phyloP scores from a whole-genome alignment of 495 filamentous ascomycete species.

The Bathelium albidoporum region DNA sequence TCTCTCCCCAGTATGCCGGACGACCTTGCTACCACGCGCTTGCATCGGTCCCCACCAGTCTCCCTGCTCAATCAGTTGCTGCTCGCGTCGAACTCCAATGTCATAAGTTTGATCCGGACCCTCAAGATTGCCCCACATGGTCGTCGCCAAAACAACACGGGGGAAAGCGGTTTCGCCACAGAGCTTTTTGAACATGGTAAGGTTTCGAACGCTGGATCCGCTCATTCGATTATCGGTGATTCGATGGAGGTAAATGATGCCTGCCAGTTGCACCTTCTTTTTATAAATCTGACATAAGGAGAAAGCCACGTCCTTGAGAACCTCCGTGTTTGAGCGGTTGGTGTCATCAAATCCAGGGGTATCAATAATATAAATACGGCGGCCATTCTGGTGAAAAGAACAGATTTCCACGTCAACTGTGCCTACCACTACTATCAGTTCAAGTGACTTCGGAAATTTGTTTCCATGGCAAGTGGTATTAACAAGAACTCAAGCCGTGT shows the following conservation, averaged over 20 bases:
- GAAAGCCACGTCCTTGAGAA: constrained; percentile 31
- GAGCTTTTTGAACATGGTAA: constrained; percentile 38
- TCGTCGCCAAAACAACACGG: constrained; percentile 1
- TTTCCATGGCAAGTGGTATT: too few species aligned
- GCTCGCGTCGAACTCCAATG: constrained; percentile 26
- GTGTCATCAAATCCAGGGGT: constrained; percentile 40
- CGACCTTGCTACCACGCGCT: constrained; percentile 10
- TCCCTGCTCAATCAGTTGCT: constrained; percentile 25
- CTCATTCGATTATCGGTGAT: constrained; percentile 34
- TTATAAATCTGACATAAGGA: constrained; percentile 20
- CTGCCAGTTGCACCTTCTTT: constrained; percentile 16
- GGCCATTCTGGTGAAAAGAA: neutral
- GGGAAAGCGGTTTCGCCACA: constrained; percentile 26
- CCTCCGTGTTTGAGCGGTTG: constrained; percentile 26
- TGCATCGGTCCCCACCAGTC: constrained; percentile 37
- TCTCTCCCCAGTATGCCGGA: neutral
- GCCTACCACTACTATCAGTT: too few species aligned
- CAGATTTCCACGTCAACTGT: too few species aligned
- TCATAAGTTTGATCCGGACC: too few species aligned
- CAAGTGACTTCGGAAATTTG: neutral
- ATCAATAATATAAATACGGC: constrained; percentile 26
- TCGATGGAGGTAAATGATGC: constrained; percentile 39
- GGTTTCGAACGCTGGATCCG: constrained; percentile 32
- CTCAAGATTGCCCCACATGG: constrained; percentile 18
- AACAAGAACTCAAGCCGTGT: neutral